Conservation (phyloP, 768 basidiomycete species). For the Psilocybe sp. region DNA sequence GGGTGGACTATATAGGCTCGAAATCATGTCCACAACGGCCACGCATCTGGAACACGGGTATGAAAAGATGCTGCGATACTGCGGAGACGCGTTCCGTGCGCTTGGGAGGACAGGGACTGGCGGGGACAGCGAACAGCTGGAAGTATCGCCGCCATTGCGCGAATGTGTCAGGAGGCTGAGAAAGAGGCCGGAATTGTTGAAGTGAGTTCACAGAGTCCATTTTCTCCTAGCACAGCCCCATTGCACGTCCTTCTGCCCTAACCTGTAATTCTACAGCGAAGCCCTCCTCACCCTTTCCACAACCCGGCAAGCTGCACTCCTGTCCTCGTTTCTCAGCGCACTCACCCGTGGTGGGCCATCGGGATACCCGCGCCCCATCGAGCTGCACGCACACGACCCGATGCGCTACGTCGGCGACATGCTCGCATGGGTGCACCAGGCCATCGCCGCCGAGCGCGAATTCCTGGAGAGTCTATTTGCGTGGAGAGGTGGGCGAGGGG, state of each 20-base stretch:
- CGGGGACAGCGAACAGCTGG: constrained; percentile 56
- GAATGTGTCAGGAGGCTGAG: constrained; percentile 76
- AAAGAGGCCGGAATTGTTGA: constrained; percentile 73
- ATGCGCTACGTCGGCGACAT: constrained; percentile 96
- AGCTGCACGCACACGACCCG: constrained; percentile 97
- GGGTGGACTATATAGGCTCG: constrained; percentile 48
- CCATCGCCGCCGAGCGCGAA: constrained; percentile 92
- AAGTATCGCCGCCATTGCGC: constrained; percentile 61
- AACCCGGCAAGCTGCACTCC: constrained; percentile 77
- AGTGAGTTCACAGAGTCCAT: constrained; percentile 37
- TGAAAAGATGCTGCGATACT: constrained; percentile 85
- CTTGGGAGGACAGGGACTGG: constrained; percentile 43
- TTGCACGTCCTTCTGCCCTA: not conserved
- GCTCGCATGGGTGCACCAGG: constrained; percentile 98
- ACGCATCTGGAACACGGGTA: constrained; percentile 85
- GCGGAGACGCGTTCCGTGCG: constrained; percentile 79
- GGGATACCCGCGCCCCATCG: constrained; percentile 88
- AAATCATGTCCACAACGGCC: constrained; percentile 84
- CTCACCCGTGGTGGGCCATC: constrained; percentile 86
- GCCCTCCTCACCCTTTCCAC: constrained; percentile 73
- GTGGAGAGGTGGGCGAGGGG: constrained; percentile 37
- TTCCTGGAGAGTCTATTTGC: constrained; percentile 88
- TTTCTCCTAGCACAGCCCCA: not conserved
- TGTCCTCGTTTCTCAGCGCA: constrained; percentile 81
- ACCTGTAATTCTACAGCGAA: constrained; percentile 39